phyloP scores from a whole-genome alignment of 495 filamentous ascomycete species.

The Neurospora hispaniola region DNA sequence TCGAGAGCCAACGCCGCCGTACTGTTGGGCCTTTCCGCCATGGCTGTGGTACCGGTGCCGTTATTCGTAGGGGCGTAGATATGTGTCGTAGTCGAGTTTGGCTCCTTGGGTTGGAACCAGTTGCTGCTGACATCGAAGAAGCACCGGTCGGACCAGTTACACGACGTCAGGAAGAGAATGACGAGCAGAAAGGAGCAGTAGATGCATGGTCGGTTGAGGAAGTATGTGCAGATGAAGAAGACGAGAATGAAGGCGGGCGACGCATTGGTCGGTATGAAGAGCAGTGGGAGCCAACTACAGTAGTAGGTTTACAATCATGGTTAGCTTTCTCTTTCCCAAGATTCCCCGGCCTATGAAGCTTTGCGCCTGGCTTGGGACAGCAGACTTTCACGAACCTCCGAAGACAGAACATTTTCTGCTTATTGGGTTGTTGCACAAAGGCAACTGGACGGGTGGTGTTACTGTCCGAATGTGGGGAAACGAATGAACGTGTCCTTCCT shows the following conservation, averaged over 20 bases:
- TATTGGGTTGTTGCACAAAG: not conserved
- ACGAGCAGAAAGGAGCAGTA: slow-evolving; percentile 85
- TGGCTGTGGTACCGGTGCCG: slow-evolving; percentile 22
- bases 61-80: slow-evolving; percentile 21
- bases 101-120: slow-evolving; percentile 62
- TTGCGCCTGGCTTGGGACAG: not conserved
- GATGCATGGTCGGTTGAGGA: slow-evolving; percentile 79
- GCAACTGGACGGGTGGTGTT: not conserved
- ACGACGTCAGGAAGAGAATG: slow-evolving; percentile 79
- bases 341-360: too few species aligned
- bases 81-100: slow-evolving; percentile 7
- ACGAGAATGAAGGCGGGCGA: slow-evolving; percentile 80
- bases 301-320: not conserved
- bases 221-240: slow-evolving; percentile 83
- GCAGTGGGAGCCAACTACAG: slow-evolving; percentile 58
- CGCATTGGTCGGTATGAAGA: slow-evolving; percentile 69
- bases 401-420: slow-evolving; percentile 62
- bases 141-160: slow-evolving; percentile 84
- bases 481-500: not conserved
- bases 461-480: not conserved
- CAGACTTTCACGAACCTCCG: slow-evolving; percentile 48
- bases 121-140: slow-evolving; percentile 76
- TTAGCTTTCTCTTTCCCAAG: not conserved
- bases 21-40: slow-evolving; percentile 13
- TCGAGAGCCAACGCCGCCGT: slow-evolving; percentile 36